phyloP scores from a whole-genome alignment of 495 filamentous ascomycete genomes.

The Penicillium cinerascens region DNA sequence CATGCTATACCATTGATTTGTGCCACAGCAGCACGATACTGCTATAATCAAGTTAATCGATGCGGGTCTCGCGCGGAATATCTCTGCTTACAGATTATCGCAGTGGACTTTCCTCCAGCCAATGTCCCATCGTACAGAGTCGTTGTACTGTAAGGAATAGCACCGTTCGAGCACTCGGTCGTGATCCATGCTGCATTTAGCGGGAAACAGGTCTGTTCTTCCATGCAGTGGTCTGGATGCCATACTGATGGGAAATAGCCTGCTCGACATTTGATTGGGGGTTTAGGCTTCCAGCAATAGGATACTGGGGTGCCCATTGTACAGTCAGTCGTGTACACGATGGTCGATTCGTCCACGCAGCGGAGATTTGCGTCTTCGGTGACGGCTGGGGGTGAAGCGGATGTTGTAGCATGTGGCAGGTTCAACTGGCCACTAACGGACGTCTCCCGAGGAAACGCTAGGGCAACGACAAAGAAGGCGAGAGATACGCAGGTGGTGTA shows the following conservation, averaged over 20 bases:
- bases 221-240: constrained; percentile 30
- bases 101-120: constrained; percentile 16
- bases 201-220: constrained; percentile 25
- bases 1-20: constrained; percentile 26
- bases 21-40: constrained; percentile 21
- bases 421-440: not conserved
- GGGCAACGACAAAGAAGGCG: not conserved
- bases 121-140: constrained; percentile 23
- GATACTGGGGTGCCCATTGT: constrained; percentile 23
- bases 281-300: constrained; percentile 16
- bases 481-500: not conserved
- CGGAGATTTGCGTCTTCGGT: constrained; percentile 16
- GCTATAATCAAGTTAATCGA: constrained; percentile 2
- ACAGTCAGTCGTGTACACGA: constrained; percentile 28
- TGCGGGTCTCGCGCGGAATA: not conserved
- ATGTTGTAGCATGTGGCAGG: not conserved
- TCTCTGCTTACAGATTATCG: constrained; percentile 15
- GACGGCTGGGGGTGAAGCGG: constrained; percentile 5
- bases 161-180: constrained; percentile 25
- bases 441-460: constrained; percentile 14
- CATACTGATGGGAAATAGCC: constrained; percentile 27
- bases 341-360: constrained; percentile 21
- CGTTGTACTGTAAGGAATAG: constrained; percentile 16
- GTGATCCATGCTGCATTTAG: constrained; percentile 26
- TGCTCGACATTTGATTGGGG: constrained; percentile 15